phyloP scores from a whole-genome alignment of 2,329 filamentous ascomycete genomes.

The Nannizziopsis barbatae region DNA sequence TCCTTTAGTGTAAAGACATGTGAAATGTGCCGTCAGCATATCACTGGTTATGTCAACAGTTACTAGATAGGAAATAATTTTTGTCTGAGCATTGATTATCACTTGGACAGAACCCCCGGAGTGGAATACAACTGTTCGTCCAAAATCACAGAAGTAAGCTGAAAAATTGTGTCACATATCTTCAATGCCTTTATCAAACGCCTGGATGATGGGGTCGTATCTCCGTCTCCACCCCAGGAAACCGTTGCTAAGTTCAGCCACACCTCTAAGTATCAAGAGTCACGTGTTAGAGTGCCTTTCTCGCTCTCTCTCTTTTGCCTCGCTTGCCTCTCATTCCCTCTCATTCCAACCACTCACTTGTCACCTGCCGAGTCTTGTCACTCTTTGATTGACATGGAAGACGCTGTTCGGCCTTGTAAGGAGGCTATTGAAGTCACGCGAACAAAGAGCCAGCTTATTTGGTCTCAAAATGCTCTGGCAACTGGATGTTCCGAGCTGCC shows the following conservation, averaged over 20 bases:
- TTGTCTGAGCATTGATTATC: too few relatives aligned
- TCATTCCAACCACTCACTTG: constrained; percentile 1
- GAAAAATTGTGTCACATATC: too few relatives aligned
- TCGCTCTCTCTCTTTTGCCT: too few relatives aligned
- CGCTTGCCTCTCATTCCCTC: not conserved
- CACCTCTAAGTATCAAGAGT: too few relatives aligned
- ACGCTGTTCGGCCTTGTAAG: constrained; percentile 2
- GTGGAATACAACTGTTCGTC: too few relatives aligned
- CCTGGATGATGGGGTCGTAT: too few relatives aligned
- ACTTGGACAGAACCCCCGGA: too few relatives aligned
- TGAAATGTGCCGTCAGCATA: constrained; percentile 1
- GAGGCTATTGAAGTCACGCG: constrained; percentile 4
- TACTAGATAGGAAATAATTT: not conserved
- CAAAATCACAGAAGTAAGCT: too few relatives aligned
- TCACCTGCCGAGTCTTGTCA: not conserved
- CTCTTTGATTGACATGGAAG: not conserved
- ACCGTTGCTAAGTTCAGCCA: too few relatives aligned
- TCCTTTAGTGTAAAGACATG: constrained; percentile 3
- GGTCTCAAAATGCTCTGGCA: constrained; percentile 1
- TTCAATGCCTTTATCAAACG: too few relatives aligned
- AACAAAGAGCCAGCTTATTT: constrained; percentile 1
- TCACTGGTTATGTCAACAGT: constrained; percentile 8
- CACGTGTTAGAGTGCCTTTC: too few relatives aligned
- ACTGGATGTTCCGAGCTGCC: constrained; percentile 2
- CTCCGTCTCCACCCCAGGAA: too few relatives aligned